Conservation (phyloP, 768 basidiomycete species). For the Tylopilus plumbeoviolaceoides region DNA sequence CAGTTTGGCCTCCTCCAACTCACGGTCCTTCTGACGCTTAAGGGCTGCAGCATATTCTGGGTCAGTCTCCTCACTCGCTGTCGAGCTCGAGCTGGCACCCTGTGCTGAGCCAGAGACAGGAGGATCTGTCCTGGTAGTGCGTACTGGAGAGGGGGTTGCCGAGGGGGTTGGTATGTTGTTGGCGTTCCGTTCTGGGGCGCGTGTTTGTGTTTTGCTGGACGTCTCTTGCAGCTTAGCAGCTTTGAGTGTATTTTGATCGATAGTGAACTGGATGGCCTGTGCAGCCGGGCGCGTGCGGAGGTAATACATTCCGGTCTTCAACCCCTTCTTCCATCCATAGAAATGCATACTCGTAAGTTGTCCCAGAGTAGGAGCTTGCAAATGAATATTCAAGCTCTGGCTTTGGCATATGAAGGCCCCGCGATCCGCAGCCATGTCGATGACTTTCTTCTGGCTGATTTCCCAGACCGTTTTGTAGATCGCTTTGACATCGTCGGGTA, state of each 20-base stretch:
- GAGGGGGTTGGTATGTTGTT: slow-evolving; percentile 24
- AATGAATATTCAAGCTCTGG: slow-evolving; percentile 91
- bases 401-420: slow-evolving; percentile 97
- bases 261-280: slow-evolving; percentile 96
- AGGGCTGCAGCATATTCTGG: slow-evolving; percentile 82
- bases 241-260: slow-evolving; percentile 78
- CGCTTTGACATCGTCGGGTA: slow-evolving; percentile 89
- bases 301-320: slow-evolving; percentile 99
- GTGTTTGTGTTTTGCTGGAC: slow-evolving; percentile 17
- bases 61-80: slow-evolving; percentile 37
- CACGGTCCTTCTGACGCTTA: slow-evolving; percentile 61
- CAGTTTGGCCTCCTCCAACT: slow-evolving; percentile 77
- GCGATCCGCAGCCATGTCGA: slow-evolving; percentile 98
- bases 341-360: slow-evolving; percentile 97
- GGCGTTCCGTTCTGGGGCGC: slow-evolving; percentile 10
- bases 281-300: slow-evolving; percentile 92
- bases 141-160: slow-evolving; percentile 24
- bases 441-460: slow-evolving; percentile 96
- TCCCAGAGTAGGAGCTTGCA: slow-evolving; percentile 82
- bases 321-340: slow-evolving; percentile 99
- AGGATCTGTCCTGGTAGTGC: slow-evolving; percentile 31
- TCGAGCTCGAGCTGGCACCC: slow-evolving; percentile 9
- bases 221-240: slow-evolving; percentile 36
- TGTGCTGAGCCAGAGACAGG: slow-evolving; percentile 23
- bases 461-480: slow-evolving; percentile 99